Conservation (phyloP, 768 basidiomycete genomes). For the Rhizopogon vulgaris region DNA sequence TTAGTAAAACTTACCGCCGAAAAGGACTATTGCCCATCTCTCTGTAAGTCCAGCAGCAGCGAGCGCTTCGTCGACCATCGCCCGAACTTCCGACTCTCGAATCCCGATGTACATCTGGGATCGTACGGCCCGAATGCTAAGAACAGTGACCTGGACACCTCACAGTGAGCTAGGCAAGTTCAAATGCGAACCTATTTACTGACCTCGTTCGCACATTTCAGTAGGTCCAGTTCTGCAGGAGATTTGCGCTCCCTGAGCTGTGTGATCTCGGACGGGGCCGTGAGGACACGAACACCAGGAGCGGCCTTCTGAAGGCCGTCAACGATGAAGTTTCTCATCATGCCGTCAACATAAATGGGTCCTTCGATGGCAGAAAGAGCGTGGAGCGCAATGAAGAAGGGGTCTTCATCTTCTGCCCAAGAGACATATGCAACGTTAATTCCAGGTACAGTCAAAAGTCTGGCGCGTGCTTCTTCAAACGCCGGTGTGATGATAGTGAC, state of each 20-base stretch:
- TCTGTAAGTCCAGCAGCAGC: conserved; percentile 50
- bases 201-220: conserved; percentile 81
- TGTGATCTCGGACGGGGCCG: conserved; percentile 50
- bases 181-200: conserved; percentile 2
- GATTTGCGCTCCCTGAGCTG: conserved; percentile 73
- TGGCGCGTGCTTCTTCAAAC: conserved; percentile 73
- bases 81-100: conserved; percentile 61
- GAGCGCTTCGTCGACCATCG: conserved; percentile 54
- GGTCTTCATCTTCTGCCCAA: conserved; percentile 66
- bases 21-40: conserved; percentile 61
- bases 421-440: conserved; percentile 40
- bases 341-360: conserved; percentile 55
- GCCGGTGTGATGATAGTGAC: conserved; percentile 66
- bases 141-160: conserved; percentile 57
- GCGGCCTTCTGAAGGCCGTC: conserved; percentile 52
- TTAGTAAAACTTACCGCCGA: conserved; percentile 54
- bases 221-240: conserved; percentile 55
- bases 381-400: conserved; percentile 47
- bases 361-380: conserved; percentile 18
- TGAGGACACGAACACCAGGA: conserved; percentile 31
- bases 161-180: background rate
- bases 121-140: conserved; percentile 64
- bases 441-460: conserved; percentile 47
- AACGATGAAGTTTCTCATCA: conserved; percentile 55
- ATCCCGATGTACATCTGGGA: conserved; percentile 63